These are phyloP conservation scores for Agaricus bisporus DNA, from an alignment of 768 basidiomycete genomes.

Conservation along the genomic window DNA sequence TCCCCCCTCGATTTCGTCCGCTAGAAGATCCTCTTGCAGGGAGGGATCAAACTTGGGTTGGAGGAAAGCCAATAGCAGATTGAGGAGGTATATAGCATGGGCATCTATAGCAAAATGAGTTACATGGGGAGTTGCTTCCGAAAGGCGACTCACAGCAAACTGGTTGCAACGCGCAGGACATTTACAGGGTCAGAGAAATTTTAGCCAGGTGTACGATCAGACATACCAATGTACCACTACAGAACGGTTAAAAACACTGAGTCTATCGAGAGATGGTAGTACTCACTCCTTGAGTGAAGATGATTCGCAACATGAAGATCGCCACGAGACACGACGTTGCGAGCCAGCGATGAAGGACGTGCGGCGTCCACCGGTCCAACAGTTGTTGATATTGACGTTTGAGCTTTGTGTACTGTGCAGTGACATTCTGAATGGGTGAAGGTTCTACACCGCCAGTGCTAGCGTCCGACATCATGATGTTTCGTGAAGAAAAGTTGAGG, in stretches of 20 bases:
- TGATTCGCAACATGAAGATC: slow-evolving; percentile 80
- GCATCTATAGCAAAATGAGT: slow-evolving; percentile 43
- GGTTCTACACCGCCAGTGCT: slow-evolving; percentile 39
- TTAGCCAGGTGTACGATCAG: background rate
- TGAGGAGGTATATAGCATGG: slow-evolving; percentile 91
- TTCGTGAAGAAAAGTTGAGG: slow-evolving; percentile 18
- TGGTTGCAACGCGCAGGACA: slow-evolving; percentile 17
- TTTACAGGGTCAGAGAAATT: background rate
- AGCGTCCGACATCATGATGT: slow-evolving; percentile 49
- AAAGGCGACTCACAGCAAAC: slow-evolving; percentile 59
- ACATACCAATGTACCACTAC: slow-evolving; percentile 92
- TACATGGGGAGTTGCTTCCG: background rate
- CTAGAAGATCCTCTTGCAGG: slow-evolving; percentile 85
- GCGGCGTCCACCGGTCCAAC: slow-evolving; percentile 91
- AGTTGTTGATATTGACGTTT: slow-evolving; percentile 79
- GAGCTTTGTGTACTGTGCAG: slow-evolving; percentile 42
- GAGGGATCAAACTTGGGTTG: slow-evolving; percentile 99
- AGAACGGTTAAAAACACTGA: slow-evolving; percentile 10
- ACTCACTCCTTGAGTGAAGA: slow-evolving; percentile 86
- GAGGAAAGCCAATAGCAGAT: slow-evolving; percentile 94
- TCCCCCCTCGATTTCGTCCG: slow-evolving; percentile 94
- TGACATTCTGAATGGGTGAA: slow-evolving; percentile 43
- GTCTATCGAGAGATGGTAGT: background rate
- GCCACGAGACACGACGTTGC: slow-evolving; percentile 62
- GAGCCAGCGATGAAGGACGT: slow-evolving; percentile 86